Conservation (phyloP, 2,329 filamentous ascomycete genomes). For the Fusarium falciforme region DNA sequence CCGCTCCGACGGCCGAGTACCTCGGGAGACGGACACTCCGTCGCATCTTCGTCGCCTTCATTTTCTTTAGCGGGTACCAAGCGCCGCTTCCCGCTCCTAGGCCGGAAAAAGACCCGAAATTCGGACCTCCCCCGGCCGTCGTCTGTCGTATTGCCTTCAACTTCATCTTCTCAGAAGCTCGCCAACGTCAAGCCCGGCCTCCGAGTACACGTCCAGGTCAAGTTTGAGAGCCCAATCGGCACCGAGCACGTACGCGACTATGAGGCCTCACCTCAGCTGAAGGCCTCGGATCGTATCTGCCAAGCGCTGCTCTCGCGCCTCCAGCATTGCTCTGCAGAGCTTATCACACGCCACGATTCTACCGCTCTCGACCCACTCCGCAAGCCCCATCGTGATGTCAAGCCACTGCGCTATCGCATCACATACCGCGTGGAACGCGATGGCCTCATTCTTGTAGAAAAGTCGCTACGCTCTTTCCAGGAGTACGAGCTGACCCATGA, state of each 20-base stretch:
- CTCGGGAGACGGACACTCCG: constrained; percentile 39
- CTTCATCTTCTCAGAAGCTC: constrained; percentile 14
- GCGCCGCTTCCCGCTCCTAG: constrained; percentile 47
- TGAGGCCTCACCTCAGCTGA: constrained; percentile 57
- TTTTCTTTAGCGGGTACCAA: constrained; percentile 42
- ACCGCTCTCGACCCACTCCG: constrained; percentile 56
- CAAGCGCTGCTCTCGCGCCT: constrained; percentile 62
- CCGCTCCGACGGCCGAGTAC: constrained; percentile 43
- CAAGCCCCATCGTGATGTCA: constrained; percentile 50
- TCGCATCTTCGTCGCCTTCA: constrained; percentile 33
- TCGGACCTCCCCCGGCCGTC: constrained; percentile 37
- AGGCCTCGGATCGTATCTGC: constrained; percentile 59
- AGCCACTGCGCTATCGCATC: constrained; percentile 61
- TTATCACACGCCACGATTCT: constrained; percentile 65
- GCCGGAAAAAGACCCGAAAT: constrained; percentile 41
- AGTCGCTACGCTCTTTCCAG: constrained; percentile 63
- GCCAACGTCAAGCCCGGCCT: constrained; percentile 45
- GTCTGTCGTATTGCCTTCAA: constrained; percentile 26
- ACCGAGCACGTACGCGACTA: constrained; percentile 60
- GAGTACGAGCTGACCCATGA: constrained; percentile 57
- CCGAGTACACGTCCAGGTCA: constrained; percentile 57
- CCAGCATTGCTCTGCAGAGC: constrained; percentile 63
- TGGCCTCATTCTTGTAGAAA: constrained; percentile 56
- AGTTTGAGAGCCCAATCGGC: constrained; percentile 58
- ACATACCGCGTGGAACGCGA: constrained; percentile 58